These are phyloP conservation scores for Chaetomium sp. DNA, from an alignment of 2,329 filamentous ascomycete genomes.

Conservation along the genomic window DNA sequence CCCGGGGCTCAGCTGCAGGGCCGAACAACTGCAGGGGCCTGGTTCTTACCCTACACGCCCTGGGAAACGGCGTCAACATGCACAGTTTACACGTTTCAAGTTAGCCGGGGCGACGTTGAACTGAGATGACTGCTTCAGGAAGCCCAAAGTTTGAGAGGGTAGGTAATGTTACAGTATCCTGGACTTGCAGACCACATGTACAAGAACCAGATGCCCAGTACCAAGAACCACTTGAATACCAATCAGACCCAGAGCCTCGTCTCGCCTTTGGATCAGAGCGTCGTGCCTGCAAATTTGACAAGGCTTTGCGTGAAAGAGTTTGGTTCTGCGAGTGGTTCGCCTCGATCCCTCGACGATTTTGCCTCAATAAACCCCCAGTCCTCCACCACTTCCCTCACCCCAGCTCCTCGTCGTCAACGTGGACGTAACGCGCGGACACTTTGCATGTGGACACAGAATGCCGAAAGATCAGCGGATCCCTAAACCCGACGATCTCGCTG, in stretches of 20 bases:
- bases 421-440: background rate
- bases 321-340: background rate
- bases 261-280: background rate
- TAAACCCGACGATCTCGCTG: background rate
- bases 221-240: background rate
- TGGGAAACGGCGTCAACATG: background rate
- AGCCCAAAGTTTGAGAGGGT: background rate
- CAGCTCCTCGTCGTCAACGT: background rate
- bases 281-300: background rate
- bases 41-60: background rate
- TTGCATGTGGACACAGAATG: background rate
- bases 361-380: background rate
- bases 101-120: background rate
- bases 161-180: background rate
- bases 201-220: background rate
- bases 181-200: background rate
- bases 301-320: background rate
- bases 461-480: background rate
- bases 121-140: background rate
- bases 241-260: background rate
- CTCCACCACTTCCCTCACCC: background rate
- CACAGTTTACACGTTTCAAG: background rate
- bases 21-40: background rate
- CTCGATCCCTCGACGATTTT: too few relatives aligned
- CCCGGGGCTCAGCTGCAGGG: background rate